Evolutionary conservation across 2,329 filamentous ascomycete species (phyloP).

Genomic region (Botryotinia globosa): DNA sequence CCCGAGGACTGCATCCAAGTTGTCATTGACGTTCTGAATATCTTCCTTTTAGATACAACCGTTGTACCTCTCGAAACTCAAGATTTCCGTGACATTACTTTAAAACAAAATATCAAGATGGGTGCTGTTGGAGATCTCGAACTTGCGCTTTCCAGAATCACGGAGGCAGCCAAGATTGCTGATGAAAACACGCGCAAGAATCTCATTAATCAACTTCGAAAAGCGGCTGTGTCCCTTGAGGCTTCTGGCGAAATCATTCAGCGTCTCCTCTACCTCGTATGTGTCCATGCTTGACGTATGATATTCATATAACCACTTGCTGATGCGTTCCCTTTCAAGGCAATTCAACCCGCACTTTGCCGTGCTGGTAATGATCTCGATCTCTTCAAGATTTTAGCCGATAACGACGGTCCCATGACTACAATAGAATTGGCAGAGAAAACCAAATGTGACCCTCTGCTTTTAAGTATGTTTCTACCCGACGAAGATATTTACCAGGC

Average conservation of each 20-base stretch:
- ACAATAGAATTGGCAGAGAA: neutral
- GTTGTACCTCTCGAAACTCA: neutral
- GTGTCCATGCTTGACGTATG: too few relatives aligned
- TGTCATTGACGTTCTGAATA: neutral
- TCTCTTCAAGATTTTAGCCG: neutral
- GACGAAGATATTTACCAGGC: neutral
- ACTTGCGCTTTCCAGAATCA: neutral
- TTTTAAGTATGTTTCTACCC: neutral
- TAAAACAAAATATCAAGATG: neutral
- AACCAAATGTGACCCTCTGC: neutral
- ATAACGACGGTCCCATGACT: neutral
- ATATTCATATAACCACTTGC: neutral
- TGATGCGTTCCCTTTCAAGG: neutral
- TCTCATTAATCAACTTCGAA: neutral
- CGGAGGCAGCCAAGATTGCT: neutral
- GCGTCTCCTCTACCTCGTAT: neutral
- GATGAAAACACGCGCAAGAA: constrained; percentile 1
- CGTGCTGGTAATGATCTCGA: constrained; percentile 2
- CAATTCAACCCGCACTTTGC: constrained; percentile 1
- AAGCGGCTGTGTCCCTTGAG: neutral
- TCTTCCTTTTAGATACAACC: neutral
- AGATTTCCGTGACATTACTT: neutral
- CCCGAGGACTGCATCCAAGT: neutral
- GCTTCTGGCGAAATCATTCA: neutral
- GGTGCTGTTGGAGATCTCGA: neutral